Base-by-base conservation (phyloP, 73 alveolate species). In the Effrenium voratum region DNA sequence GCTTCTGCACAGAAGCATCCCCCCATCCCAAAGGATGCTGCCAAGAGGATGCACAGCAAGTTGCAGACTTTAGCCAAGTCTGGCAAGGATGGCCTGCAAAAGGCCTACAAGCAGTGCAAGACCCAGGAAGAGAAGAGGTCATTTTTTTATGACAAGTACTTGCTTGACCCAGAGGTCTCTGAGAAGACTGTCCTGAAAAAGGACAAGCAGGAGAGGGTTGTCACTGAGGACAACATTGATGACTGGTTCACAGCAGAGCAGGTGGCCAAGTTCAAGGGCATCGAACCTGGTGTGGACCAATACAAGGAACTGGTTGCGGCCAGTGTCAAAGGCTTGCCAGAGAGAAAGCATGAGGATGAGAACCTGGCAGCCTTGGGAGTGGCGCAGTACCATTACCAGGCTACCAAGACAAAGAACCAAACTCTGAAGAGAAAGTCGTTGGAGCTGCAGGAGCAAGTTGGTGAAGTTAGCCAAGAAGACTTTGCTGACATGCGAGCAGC, bases 211-310 rank as follows among this genome's bases (percentile, higher is more conserved):
- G 57, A 75, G 36, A 38, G 41, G 28, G 26, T 13, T 15, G 57
- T 40, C 40, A 12, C 19, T 1, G 59, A 8, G 8, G n/a, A 36
- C 32, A 13, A 41, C 49, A 83, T 34, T 10, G 85, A 36, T 15
- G 85, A 57, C n/a, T 82, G 93, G 77, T 82, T 36, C 52, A 82
- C 93, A 10, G 76, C 40, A 4, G 93, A 82, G 40, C 41, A n/a
- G 77, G 41, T 82, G 6, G 93, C 93, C 0, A 30, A 49, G 28
- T 49, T 32, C 59, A 82, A 82, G 55, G 75, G 93, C 55, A 82
- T 82, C 6, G 10, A 30, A 38, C 77, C 77, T 2, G 52, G 45
- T 40, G 0, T 3, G 45, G n/a, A 3, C 15, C 5, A 82, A 6
- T 84, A 84, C 60, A 36, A 41, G 13, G 41, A 13, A 32, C 60